A percentile compares a stretch with the other conserved stretches of the same genome.
Conservation (phyloP, 2,329 filamentous ascomycete genomes). For the Trichoderma arundinaceum region DNA sequence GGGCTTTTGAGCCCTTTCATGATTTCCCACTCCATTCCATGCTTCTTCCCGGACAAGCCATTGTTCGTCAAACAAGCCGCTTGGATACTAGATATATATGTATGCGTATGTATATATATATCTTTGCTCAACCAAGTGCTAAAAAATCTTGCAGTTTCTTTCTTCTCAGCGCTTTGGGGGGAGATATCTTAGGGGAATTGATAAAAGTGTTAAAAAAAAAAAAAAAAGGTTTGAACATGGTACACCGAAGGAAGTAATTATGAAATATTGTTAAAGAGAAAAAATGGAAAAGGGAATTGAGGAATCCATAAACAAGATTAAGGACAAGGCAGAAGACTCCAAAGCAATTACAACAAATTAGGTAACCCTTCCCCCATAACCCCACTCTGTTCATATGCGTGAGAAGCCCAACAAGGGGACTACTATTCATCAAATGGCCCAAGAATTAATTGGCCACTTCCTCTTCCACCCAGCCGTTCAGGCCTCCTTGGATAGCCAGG, state of each 20-base stretch:
- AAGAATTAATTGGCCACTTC: conserved; percentile 62
- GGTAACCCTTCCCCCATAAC: conserved; percentile 41
- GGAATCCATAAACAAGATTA: conserved; percentile 34
- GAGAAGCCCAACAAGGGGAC: conserved; percentile 36
- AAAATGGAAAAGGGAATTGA: conserved; percentile 32
- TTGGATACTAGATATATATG: conserved; percentile 13
- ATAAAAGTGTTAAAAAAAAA: background rate
- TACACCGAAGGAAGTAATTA: conserved; percentile 32
- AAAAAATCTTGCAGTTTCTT: conserved; percentile 10
- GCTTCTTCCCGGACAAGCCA: conserved; percentile 20
- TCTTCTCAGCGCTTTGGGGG: conserved; percentile 27
- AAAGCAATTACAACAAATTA: conserved; percentile 53
- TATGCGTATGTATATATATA: background rate
- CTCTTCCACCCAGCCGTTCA: conserved; percentile 73
- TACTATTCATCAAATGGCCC: conserved; percentile 33
- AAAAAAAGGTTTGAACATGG: conserved; percentile 26
- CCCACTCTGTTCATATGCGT: conserved; percentile 28
- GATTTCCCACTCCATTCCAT: conserved; percentile 4
- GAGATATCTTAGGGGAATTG: conserved; percentile 18
- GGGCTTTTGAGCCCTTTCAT: conserved; percentile 5
- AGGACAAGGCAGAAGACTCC: conserved; percentile 37
- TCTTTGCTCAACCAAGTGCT: conserved; percentile 12
- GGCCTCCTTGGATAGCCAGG: conserved; percentile 65
- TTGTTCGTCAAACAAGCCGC: conserved; percentile 13
- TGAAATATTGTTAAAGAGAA: conserved; percentile 30